Conservation (phyloP, 116 monocot species). For the Phalaenopsis hybrid region DNA sequence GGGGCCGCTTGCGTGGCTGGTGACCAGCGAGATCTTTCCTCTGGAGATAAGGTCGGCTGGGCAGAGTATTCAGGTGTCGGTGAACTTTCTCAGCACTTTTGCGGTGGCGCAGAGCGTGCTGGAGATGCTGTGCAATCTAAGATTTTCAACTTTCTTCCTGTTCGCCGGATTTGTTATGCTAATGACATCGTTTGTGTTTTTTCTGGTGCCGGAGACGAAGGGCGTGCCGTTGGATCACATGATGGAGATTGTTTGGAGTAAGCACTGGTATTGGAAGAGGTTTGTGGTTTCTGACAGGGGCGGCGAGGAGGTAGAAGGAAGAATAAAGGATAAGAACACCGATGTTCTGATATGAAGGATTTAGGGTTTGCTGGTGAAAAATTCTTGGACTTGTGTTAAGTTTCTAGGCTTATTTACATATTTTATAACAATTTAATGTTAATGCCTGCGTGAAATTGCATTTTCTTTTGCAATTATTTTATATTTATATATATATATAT, state of each 20-base stretch:
- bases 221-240: constrained; percentile 10
- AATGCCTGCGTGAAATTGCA: too few relatives aligned
- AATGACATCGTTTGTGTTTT: constrained; percentile 20
- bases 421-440: too few relatives aligned
- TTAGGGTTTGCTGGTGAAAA: too few relatives aligned
- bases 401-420: too few relatives aligned
- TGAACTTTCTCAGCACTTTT: constrained; percentile 3
- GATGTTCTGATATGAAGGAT: too few relatives aligned
- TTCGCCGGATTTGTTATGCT: constrained; percentile 2
- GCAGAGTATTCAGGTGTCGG: constrained; percentile 18
- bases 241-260: constrained; percentile 17
- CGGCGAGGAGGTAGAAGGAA: neutral
- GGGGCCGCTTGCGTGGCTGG: constrained; percentile 23
- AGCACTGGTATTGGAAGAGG: constrained; percentile 33
- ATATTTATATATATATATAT: too few relatives aligned
- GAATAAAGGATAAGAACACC: neutral
- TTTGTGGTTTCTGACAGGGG: neutral
- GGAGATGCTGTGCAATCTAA: constrained; percentile 11
- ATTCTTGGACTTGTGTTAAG: too few relatives aligned
- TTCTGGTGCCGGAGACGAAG: constrained; percentile 25
- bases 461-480: too few relatives aligned
- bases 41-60: constrained; percentile 21
- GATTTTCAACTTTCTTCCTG: constrained; percentile 12
- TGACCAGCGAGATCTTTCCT: constrained; percentile 21
- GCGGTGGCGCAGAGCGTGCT: constrained; percentile 2